Evolutionary conservation across 2,329 filamentous ascomycete species (phyloP), one percentile per base, ranked within the genome.

Genomic region (Cladosporium sp.): DNA sequence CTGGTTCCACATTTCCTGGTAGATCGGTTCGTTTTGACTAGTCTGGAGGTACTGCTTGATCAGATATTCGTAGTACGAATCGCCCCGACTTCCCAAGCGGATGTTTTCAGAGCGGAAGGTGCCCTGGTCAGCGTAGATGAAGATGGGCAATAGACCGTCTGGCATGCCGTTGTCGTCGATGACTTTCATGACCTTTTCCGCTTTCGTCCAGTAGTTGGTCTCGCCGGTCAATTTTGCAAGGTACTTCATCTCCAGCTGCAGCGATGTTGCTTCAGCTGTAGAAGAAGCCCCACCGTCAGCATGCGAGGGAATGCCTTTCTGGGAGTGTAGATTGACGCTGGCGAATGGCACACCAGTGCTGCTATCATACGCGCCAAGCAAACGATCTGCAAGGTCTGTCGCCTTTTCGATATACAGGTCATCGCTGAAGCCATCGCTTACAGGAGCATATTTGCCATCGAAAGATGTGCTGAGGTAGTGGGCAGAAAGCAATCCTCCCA

Each of bases 41-140:
- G 94, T 99, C 74, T 99, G 94, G 19, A 97, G 80, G 71, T 96
- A 97, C 73, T 99, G 94, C 77, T 99, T 99, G 78, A 97, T 95
- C 51, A 99, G 84, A 72, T 99, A 99, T 75, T 99, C 91, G 75
- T 99, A 99, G 76, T 97, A 99, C 48, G 92, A 97, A 77, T 99
- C 94, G 45, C 94, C 94, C 60, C 94, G 85, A 71, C 91, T 97
- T 37, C 94, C 94, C 20, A 97, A 81, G 17, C 94, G 89, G 67
- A 99, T 93, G 69, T 97, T 96, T 19, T 85, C 75, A 19, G 90
- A 91, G 51, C 84, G 82, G 75, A 97, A 99, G 54, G 84, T 77
- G 57, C 94, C 94, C 12, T 78, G 85, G 25, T 86, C 83, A 3
- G 94, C 85, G 70, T 91, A 86, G 64, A 99, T 88, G 74, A 88